phyloP scores from a whole-genome alignment of 768 basidiomycete genomes.

The Leccinellum albellum region DNA sequence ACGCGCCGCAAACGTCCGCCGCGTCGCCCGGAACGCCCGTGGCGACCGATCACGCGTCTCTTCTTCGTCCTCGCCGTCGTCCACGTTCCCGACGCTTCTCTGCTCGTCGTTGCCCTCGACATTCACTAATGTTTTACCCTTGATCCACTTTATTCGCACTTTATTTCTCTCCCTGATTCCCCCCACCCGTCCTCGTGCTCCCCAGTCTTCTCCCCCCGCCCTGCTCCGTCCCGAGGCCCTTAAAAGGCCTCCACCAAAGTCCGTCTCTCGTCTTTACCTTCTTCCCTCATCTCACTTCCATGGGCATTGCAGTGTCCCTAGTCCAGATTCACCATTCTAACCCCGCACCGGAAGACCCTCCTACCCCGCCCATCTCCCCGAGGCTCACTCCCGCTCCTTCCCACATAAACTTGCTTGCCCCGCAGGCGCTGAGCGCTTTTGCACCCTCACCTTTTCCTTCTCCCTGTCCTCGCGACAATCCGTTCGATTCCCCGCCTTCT shows the following conservation, averaged over 20 bases:
- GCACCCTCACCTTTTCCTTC: constrained; percentile 31
- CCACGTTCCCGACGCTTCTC: constrained; percentile 18
- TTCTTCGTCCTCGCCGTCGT: constrained; percentile 14
- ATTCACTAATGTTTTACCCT: constrained; percentile 10
- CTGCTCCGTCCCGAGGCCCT: constrained; percentile 20
- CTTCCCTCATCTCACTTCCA: constrained; percentile 13
- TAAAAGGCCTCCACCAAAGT: constrained; percentile 24
- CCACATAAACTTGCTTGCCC: constrained; percentile 32
- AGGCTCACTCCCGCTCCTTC: constrained; percentile 28
- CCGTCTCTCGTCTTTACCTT: constrained; percentile 8
- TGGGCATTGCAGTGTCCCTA: constrained; percentile 33
- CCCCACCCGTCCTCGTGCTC: constrained; percentile 28
- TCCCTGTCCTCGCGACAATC: constrained; percentile 34
- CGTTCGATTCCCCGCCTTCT: constrained; percentile 34
- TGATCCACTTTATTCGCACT: constrained; percentile 6
- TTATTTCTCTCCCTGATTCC: constrained; percentile 12
- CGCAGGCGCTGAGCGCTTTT: constrained; percentile 31
- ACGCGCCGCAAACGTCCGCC: constrained; percentile 23
- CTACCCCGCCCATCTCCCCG: constrained; percentile 6
- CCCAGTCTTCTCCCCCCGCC: constrained; percentile 26
- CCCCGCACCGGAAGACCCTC: constrained; percentile 15
- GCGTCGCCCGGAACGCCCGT: constrained; percentile 12
- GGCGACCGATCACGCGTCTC: constrained; percentile 18
- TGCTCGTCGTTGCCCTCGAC: constrained; percentile 11
- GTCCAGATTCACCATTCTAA: constrained; percentile 26